Percentiles rank a stretch among this genome's conserved stretches.
Evolutionary conservation across 2,329 filamentous ascomycete species (phyloP).

Genomic region (Botrytis hyacinthi): DNA sequence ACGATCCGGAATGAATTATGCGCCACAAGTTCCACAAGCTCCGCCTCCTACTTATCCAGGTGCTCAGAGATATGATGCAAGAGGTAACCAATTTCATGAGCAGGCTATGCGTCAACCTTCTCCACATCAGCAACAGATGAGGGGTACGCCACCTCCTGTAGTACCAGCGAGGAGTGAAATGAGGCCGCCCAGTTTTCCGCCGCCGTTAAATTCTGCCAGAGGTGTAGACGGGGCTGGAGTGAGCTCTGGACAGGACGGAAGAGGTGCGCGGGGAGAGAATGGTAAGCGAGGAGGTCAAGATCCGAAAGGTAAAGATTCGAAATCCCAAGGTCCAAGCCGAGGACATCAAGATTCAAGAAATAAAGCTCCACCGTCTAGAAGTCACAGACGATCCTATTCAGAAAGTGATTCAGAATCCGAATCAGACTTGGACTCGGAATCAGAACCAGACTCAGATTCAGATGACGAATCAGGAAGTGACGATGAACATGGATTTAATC

Average conservation of each 20-base stretch:
- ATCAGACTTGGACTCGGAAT: neutral
- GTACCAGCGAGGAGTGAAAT: neutral
- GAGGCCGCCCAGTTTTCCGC: neutral
- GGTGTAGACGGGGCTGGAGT: neutral
- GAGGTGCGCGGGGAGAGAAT: neutral
- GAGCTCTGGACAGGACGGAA: neutral
- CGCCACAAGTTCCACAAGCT: neutral
- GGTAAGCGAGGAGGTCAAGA: neutral
- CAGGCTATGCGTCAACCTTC: no score
- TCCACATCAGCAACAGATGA: neutral
- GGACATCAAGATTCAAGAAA: neutral
- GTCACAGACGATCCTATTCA: neutral
- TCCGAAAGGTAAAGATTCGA: neutral
- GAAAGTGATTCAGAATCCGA: neutral
- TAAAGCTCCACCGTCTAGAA: neutral
- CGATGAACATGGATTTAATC: neutral
- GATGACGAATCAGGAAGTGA: neutral
- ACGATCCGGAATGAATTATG: constrained; percentile 1
- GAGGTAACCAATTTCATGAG: neutral
- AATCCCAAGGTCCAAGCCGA: neutral
- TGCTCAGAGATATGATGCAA: neutral
- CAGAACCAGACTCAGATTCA: neutral
- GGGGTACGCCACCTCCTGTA: neutral
- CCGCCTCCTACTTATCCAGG: neutral
- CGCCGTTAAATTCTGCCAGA: neutral